phyloP scores from a whole-genome alignment of 2,329 filamentous ascomycete species.

The Ophiostoma sp. region DNA sequence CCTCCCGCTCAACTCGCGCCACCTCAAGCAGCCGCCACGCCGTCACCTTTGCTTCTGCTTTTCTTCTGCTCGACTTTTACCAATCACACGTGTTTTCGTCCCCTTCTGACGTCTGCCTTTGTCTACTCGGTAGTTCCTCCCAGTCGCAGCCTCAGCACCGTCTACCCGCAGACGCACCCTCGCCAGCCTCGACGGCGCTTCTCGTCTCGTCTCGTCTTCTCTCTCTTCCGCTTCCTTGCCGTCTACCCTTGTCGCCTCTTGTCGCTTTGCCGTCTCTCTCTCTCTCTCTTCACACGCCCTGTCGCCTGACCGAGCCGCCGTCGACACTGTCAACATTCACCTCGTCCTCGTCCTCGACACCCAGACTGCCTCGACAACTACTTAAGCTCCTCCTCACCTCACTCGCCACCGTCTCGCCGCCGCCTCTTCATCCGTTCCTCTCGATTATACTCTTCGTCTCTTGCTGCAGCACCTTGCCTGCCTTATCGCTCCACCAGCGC shows the following conservation, averaged over 20 bases:
- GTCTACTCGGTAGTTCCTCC: not conserved
- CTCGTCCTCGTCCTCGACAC: not conserved
- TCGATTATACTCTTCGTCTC: not conserved
- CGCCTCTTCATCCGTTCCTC: not conserved
- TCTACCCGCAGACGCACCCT: not conserved
- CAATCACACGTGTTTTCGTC: not conserved
- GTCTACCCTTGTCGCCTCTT: not conserved
- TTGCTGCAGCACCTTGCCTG: not conserved
- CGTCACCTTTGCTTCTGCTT: not conserved
- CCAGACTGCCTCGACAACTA: not conserved
- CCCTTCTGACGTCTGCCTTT: not conserved
- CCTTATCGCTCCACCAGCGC: not conserved
- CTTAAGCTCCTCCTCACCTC: not conserved
- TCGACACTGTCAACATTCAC: not conserved
- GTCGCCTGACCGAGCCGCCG: not conserved
- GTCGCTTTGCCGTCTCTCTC: not conserved
- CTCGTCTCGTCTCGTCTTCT: not conserved
- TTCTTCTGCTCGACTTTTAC: not conserved
- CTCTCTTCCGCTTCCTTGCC: not conserved
- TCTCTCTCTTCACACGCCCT: not conserved
- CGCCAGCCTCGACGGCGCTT: not conserved
- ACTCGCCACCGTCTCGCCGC: not conserved
- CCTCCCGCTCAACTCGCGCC: conserved; percentile 19
- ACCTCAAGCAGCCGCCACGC: conserved; percentile 20
- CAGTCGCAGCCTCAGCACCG: not conserved